A percentile compares a stretch with the other conserved stretches of the same genome.
phyloP scores from a whole-genome alignment of 768 basidiomycete species.

The Stropharia rugosoannulata region DNA sequence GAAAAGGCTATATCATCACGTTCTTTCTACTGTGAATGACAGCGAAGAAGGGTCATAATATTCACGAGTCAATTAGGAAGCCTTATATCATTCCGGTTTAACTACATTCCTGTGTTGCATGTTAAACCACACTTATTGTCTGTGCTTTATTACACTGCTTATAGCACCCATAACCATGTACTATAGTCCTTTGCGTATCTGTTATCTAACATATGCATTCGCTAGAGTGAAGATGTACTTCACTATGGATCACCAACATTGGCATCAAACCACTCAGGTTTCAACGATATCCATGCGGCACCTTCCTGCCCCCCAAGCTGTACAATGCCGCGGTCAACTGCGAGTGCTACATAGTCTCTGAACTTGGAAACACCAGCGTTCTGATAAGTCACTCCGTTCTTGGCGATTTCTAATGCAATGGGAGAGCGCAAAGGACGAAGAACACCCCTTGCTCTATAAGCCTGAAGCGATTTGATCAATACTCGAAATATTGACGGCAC shows the following conservation, averaged over 20 bases:
- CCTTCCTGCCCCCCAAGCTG: constrained; percentile 38
- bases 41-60: too few relatives aligned
- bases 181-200: too few relatives aligned
- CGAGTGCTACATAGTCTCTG: constrained; percentile 37
- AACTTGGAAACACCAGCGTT: constrained; percentile 40
- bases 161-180: too few relatives aligned
- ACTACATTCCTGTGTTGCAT: too few relatives aligned
- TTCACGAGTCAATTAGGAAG: too few relatives aligned
- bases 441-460: constrained; percentile 29
- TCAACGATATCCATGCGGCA: constrained; percentile 37
- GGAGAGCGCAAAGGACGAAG: constrained; percentile 34
- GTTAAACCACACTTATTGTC: too few relatives aligned
- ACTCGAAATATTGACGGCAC: constrained; percentile 27
- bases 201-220: too few relatives aligned
- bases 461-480: constrained; percentile 33
- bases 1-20: too few relatives aligned
- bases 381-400: constrained; percentile 29
- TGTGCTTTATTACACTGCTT: too few relatives aligned
- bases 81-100: too few relatives aligned
- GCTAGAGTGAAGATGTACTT: not conserved
- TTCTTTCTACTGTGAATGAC: too few relatives aligned
- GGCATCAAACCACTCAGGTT: constrained; percentile 20
- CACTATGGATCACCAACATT: not conserved
- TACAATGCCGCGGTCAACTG: constrained; percentile 36
- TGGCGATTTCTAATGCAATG: constrained; percentile 31